These are phyloP conservation scores for Aspergillus sp. DNA, from an alignment of 2,329 filamentous ascomycete species.

Conservation along the genomic window DNA sequence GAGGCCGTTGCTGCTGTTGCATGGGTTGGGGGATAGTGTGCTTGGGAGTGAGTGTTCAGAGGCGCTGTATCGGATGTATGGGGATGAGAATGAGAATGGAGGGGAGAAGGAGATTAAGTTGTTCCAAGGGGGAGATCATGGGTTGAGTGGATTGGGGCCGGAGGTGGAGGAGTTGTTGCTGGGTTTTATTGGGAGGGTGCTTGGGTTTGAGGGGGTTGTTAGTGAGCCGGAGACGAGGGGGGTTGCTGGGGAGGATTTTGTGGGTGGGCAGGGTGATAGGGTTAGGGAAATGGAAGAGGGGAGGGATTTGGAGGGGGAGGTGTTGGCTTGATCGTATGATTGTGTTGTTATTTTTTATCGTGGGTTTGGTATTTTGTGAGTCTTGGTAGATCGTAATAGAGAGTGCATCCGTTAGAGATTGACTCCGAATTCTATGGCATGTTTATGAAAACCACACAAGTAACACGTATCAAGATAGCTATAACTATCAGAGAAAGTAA, in stretches of 20 bases:
- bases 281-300: slow-evolving; percentile 22
- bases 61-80: slow-evolving; percentile 33
- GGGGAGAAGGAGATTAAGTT: slow-evolving; percentile 30
- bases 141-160: slow-evolving; percentile 30
- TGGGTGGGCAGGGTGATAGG: slow-evolving; percentile 17
- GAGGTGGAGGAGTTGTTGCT: slow-evolving; percentile 35
- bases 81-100: slow-evolving; percentile 17
- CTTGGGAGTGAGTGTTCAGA: slow-evolving; percentile 28
- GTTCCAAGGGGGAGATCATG: slow-evolving; percentile 39
- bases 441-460: too few relatives aligned
- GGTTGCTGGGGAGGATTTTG: slow-evolving; percentile 16
- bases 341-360: neutral
- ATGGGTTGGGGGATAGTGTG: slow-evolving; percentile 34
- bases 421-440: slow-evolving; percentile 3
- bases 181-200: slow-evolving; percentile 31
- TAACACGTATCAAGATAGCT: too few relatives aligned
- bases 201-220: slow-evolving; percentile 20
- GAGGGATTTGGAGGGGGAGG: slow-evolving; percentile 24
- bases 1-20: slow-evolving; percentile 32
- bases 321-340: slow-evolving; percentile 1
- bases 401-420: slow-evolving; percentile 3
- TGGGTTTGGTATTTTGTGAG: neutral
- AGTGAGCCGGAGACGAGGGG: slow-evolving; percentile 4
- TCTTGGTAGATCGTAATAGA: too few relatives aligned
- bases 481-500: too few relatives aligned